These are phyloP conservation scores for Suillus americanus DNA, from an alignment of 768 basidiomycete species.

Conservation along the genomic window DNA sequence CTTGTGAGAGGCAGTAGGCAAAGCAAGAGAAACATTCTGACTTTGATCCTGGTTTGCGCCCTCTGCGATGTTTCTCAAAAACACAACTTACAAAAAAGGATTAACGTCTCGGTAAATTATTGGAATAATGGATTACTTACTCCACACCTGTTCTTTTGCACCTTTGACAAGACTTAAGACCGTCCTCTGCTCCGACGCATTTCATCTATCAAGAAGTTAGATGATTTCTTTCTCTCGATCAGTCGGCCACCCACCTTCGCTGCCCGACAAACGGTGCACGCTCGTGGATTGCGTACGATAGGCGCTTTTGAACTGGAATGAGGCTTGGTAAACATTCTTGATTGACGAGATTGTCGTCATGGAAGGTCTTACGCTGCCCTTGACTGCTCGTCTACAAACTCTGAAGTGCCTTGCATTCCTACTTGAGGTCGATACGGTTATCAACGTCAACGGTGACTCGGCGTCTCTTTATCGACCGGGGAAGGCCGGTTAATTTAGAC, in stretches of 20 bases:
- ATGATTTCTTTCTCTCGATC: constrained; percentile 10
- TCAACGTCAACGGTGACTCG: constrained; percentile 40
- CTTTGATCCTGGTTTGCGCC: constrained; percentile 90
- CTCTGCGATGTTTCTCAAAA: constrained; percentile 88
- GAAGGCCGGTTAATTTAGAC: constrained; percentile 40
- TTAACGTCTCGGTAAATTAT: constrained; percentile 18
- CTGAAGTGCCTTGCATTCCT: constrained; percentile 29
- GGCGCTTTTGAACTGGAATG: constrained; percentile 39
- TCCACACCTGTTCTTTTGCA: constrained; percentile 80
- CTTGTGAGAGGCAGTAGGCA: not conserved
- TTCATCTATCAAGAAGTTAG: constrained; percentile 65
- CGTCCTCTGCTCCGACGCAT: constrained; percentile 87
- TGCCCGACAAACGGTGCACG: constrained; percentile 82
- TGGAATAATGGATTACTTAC: constrained; percentile 40
- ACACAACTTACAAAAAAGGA: constrained; percentile 52
- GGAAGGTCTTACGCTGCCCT: constrained; percentile 25
- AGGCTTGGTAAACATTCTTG: constrained; percentile 11
- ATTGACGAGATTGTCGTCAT: constrained; percentile 7
- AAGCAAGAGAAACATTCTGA: constrained; percentile 34
- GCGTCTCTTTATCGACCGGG: constrained; percentile 42
- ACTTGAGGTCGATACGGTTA: constrained; percentile 29
- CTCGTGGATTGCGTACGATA: constrained; percentile 52
- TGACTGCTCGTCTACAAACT: constrained; percentile 29
- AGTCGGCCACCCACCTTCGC: constrained; percentile 59
- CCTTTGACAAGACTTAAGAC: constrained; percentile 76